Base-by-base conservation (phyloP, 2,329 filamentous ascomycete genomes). In the Penicillium sp. region DNA sequence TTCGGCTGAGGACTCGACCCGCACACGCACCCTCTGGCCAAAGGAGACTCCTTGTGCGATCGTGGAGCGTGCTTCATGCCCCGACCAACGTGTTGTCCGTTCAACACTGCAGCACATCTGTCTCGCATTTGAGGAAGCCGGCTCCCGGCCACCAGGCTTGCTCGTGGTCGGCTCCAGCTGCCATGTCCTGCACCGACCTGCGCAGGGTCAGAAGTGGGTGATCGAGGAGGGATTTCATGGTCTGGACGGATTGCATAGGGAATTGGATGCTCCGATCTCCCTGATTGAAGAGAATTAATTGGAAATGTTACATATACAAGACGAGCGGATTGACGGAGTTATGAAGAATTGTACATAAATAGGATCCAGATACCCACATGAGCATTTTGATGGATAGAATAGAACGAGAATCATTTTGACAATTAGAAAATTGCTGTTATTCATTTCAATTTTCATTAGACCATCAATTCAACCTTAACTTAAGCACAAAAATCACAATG, bases 41-140 rank as follows among this genome's bases (percentile, higher is more conserved):
- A 78, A 78, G 37, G 78, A 81, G n/a, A 95, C 93, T 0, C 93
- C 94, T 0, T 97, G 94, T 72, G 93, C 94, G 0, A 93, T 99
- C 12, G 86, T 99, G 59, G 95, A 99, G 79, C 86, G 95, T 38
- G 95, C 95, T 6, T 96, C 91, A 64, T 99, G 95, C 74, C 91
- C 92, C 0, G 95, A 99, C 74, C 95, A 99, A 80, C 85, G 94
- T 53, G 91, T 99, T 17, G 93, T 99, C 30, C 85, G 95, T 59
- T 95, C 93, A 1, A 97, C 92, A 0, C 79, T 99, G 26, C 85
- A 88, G 69, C 85, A 90, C 70, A 92, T 98, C 1, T 90, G 85
- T 26, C 85, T 88, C 56, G 95, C 95, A 0, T 88, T 99, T 50
- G 93, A 97, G 75, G 88, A 91, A 54, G 92, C 96, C 72, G 95